Base-by-base conservation (phyloP, 2,329 filamentous ascomycete species). In the Cladophialophora psammophila region DNA sequence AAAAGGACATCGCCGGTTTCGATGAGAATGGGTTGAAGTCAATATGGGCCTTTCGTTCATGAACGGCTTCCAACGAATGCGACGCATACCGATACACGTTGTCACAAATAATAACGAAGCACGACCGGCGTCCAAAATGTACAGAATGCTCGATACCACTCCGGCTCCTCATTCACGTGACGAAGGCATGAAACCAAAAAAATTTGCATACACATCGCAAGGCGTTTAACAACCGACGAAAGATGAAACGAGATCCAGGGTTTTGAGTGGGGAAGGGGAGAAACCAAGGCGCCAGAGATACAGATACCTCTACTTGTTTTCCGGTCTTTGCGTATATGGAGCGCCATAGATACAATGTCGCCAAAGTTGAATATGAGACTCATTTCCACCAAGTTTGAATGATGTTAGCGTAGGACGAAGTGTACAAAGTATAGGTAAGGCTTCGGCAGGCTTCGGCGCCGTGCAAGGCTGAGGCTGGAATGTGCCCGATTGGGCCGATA, bases 71-170 rank as follows among this genome's bases (percentile, higher is more conserved):
- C 40, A 18, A 31, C n/a, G 32, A 32, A 34, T 60, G 60, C 45
- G 54, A 12, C 32, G n/a, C 35, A 53, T 54, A 32, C 13, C 20
- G 15, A 36, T 48, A 48, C 35, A 60, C 31, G 18, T 55, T 34
- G 34, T 42, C 60, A 62, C 65, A 63, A 60, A 52, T 58, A 66
- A 63, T 70, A 48, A 70, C 57, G 65, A 67, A 57, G 64, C 42
- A 70, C 53, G 68, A 70, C 34, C 55, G 63, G 65, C 48, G 60
- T 66, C 52, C 60, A 66, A 67, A 66, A 67, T 68, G 60, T 70
- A 70, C 68, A 70, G 68, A 50, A 42, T 67, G 38, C 36, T 32
- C 56, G 45, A 48, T 56, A 62, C 36, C 55, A 32, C 52, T 50
- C 54, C 42, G 59, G 54, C 56, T 54, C 61, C 12, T 36, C 58